phyloP scores from a whole-genome alignment of 1,139 yeast genomes.

The Scheffersomyces cryptocercus region DNA sequence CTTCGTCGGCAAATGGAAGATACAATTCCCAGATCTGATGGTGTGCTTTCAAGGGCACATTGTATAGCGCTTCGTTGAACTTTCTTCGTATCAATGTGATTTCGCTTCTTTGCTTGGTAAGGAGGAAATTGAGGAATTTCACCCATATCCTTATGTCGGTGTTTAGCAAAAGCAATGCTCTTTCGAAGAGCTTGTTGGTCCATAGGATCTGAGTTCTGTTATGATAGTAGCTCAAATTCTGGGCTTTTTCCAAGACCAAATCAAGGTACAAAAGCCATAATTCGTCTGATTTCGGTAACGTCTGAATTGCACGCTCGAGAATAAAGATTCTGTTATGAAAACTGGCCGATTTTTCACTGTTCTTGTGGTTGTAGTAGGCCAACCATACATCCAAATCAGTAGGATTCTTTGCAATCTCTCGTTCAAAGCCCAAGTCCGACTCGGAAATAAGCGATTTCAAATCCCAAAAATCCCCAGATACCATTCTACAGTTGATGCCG shows the following conservation, averaged over 20 bases:
- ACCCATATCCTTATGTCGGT: conserved; percentile 59
- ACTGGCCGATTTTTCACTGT: conserved; percentile 16
- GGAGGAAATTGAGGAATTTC: conserved; percentile 11
- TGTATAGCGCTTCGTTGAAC: conserved; percentile 55
- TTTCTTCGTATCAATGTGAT: conserved; percentile 46
- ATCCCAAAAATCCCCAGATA: conserved; percentile 5
- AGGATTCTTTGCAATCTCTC: conserved; percentile 45
- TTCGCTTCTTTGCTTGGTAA: conserved; percentile 17
- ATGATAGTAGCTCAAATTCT: conserved; percentile 26
- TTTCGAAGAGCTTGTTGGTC: conserved; percentile 47
- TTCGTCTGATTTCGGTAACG: conserved; percentile 51
- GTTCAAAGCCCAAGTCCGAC: conserved; percentile 29
- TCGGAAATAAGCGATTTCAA: conserved; percentile 22
- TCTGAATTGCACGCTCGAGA: conserved; percentile 52
- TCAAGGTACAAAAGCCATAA: conserved; percentile 59
- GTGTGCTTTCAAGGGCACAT: conserved; percentile 56
- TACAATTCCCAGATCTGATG: conserved; percentile 60
- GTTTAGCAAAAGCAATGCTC: conserved; percentile 44
- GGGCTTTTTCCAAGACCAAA: conserved; percentile 28
- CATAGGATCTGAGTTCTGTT: conserved; percentile 28
- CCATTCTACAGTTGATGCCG: conserved; percentile 1
- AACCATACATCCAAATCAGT: conserved; percentile 52
- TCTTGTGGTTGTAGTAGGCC: conserved; percentile 44
- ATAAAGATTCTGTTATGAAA: conserved; percentile 40
- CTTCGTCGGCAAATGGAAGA: conserved; percentile 49